Percentiles rank a stretch among this genome's conserved stretches.
Conservation (phyloP, 495 filamentous ascomycete species). For the Acidiella bohemica region DNA sequence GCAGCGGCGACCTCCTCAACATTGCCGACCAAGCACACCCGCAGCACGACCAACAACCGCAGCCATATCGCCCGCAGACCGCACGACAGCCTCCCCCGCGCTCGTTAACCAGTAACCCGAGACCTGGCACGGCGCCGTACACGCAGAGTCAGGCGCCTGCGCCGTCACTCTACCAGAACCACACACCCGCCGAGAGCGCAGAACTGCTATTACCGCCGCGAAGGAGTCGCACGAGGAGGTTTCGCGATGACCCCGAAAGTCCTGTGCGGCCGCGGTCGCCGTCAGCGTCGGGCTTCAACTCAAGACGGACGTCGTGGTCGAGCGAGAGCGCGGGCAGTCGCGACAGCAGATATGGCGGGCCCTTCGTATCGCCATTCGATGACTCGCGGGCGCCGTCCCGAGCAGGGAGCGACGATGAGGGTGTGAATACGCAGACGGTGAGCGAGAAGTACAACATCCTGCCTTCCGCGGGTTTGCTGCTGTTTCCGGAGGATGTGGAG, state of each 20-base stretch:
- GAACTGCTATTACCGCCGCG: conserved; percentile 48
- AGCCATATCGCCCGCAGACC: conserved; percentile 23
- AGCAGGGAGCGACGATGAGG: conserved; percentile 50
- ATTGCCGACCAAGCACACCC: conserved; percentile 16
- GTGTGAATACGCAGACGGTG: conserved; percentile 63
- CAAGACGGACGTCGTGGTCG: conserved; percentile 49
- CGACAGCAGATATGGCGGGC: conserved; percentile 36
- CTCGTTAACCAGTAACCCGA: conserved; percentile 27
- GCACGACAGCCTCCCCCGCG: conserved; percentile 28
- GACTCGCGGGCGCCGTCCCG: conserved; percentile 50
- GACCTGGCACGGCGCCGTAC: conserved; percentile 25
- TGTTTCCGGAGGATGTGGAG: conserved; percentile 66
- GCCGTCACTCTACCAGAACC: conserved; percentile 27
- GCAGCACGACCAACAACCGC: conserved; percentile 22
- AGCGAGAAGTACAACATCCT: conserved; percentile 68
- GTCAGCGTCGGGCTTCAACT: conserved; percentile 33
- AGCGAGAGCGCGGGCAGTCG: conserved; percentile 40
- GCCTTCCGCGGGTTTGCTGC: conserved; percentile 53
- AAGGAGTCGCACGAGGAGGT: conserved; percentile 27
- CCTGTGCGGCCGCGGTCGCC: conserved; percentile 29
- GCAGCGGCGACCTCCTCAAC: conserved; percentile 37
- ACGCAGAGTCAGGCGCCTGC: conserved; percentile 4
- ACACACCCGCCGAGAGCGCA: conserved; percentile 38
- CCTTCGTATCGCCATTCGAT: conserved; percentile 41
- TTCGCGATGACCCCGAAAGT: conserved; percentile 34